Evolutionary conservation across 179 eudicot genomes (phyloP).

Genomic region (Beta macrorhiza): DNA sequence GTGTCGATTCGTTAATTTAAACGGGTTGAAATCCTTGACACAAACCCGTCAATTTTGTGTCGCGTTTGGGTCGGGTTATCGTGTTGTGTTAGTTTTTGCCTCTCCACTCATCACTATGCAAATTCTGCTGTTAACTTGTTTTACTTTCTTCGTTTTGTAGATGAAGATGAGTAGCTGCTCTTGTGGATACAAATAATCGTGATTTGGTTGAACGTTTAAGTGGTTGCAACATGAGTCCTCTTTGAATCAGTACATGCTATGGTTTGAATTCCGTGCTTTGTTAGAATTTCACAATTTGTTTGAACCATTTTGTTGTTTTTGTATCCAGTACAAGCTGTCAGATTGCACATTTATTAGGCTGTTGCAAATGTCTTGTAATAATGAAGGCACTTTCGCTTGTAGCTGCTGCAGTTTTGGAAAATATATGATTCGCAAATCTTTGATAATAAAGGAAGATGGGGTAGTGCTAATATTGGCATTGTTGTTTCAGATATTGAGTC

Average conservation of each 20-base stretch:
- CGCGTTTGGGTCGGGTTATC: too few relatives aligned
- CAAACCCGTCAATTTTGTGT: too few relatives aligned
- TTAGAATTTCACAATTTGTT: neutral
- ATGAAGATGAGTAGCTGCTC: slow-evolving; percentile 52
- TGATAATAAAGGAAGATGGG: neutral
- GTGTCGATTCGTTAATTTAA: too few relatives aligned
- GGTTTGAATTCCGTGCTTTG: neutral
- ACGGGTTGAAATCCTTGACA: too few relatives aligned
- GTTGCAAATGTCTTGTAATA: slow-evolving; percentile 2
- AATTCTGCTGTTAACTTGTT: neutral
- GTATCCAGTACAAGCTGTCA: neutral
- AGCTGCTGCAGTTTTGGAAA: neutral
- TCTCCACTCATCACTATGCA: too few relatives aligned
- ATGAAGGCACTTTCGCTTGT: neutral
- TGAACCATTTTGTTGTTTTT: neutral
- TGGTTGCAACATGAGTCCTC: neutral
- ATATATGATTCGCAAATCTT: neutral
- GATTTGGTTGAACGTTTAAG: neutral
- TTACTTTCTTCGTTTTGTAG: slow-evolving; percentile 33
- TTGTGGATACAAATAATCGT: neutral
- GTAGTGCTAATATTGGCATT: neutral
- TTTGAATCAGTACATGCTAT: neutral
- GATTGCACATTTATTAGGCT: neutral
- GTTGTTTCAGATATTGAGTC: neutral
- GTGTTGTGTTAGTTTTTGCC: too few relatives aligned